These are phyloP conservation scores for Pseudocercospora vitis DNA, from an alignment of 2,329 filamentous ascomycete species.

Conservation along the genomic window DNA sequence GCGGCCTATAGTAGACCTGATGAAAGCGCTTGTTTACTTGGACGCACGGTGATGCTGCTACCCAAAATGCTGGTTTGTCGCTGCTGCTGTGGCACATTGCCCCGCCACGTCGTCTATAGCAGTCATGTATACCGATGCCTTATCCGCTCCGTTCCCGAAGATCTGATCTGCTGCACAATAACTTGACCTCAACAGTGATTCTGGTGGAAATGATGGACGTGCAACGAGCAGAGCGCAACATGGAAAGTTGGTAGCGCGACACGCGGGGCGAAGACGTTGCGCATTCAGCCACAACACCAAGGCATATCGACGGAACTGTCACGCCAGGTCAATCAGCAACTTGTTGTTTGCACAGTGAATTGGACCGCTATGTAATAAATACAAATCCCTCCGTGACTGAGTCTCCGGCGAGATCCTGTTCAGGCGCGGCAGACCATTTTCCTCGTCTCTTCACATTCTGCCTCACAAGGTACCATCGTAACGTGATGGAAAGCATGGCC, in stretches of 20 bases:
- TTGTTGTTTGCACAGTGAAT: not conserved
- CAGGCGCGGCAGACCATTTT: constrained; percentile 5
- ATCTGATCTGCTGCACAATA: not conserved
- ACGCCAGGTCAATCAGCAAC: too few species aligned
- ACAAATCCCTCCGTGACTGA: constrained; percentile 13
- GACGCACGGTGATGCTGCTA: constrained; percentile 12
- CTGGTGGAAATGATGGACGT: not conserved
- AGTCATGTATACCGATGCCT: not conserved
- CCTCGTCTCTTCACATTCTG: constrained; percentile 33
- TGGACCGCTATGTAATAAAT: constrained; percentile 13
- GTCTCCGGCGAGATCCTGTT: not conserved
- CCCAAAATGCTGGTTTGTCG: constrained; percentile 4
- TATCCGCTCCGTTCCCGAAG: not conserved
- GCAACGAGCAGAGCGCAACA: not conserved
- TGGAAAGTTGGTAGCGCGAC: not conserved
- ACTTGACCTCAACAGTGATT: not conserved
- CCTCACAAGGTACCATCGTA: constrained; percentile 45
- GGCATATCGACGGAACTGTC: not conserved
- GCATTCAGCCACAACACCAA: not conserved
- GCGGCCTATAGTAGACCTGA: not conserved
- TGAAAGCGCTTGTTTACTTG: constrained; percentile 5
- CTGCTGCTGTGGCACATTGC: constrained; percentile 15
- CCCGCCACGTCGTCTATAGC: constrained; percentile 1
- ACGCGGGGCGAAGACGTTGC: not conserved
- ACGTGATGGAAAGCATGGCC: constrained; percentile 42